These are phyloP conservation scores for Arabidopsis arenosa DNA, from an alignment of 345 rosid species.

Conservation along the genomic window DNA sequence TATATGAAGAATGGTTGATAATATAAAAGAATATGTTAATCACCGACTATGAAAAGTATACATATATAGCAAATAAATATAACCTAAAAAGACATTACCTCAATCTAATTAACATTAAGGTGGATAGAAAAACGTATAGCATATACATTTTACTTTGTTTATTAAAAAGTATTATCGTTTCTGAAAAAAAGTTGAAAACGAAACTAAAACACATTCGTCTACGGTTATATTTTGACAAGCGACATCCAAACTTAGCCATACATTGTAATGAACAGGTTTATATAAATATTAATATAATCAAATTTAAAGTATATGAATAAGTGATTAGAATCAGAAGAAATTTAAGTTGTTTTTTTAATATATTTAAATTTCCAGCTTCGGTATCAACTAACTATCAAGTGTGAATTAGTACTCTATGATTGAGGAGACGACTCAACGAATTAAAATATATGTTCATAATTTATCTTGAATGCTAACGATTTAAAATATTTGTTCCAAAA, in stretches of 20 bases:
- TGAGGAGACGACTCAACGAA: slow-evolving; percentile 18
- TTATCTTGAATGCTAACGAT: slow-evolving; percentile 5
- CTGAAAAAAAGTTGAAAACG: background rate
- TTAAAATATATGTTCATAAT: too few relatives aligned
- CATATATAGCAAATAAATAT: background rate
- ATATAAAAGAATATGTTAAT: slow-evolving; percentile 4
- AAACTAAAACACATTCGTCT: background rate
- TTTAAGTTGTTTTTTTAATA: background rate
- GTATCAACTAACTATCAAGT: slow-evolving; percentile 2
- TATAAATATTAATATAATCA: background rate
- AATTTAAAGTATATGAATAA: background rate
- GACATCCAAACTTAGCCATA: background rate
- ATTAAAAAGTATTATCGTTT: background rate
- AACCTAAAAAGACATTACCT: background rate
- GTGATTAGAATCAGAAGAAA: background rate
- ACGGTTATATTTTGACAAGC: background rate
- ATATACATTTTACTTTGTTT: background rate
- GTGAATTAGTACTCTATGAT: slow-evolving; percentile 20
- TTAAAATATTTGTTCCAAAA: slow-evolving; percentile 22
- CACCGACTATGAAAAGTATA: slow-evolving; percentile 16
- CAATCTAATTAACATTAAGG: background rate
- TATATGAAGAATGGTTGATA: background rate
- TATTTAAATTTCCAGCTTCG: background rate
- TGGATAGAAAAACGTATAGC: slow-evolving; percentile 4
- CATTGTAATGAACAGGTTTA: slow-evolving; percentile 4